A percentile compares a stretch with the other conserved stretches of the same genome.
These are phyloP conservation scores for Fusarium sambucinum DNA, from an alignment of 2,329 filamentous ascomycete species.

Conservation along the genomic window DNA sequence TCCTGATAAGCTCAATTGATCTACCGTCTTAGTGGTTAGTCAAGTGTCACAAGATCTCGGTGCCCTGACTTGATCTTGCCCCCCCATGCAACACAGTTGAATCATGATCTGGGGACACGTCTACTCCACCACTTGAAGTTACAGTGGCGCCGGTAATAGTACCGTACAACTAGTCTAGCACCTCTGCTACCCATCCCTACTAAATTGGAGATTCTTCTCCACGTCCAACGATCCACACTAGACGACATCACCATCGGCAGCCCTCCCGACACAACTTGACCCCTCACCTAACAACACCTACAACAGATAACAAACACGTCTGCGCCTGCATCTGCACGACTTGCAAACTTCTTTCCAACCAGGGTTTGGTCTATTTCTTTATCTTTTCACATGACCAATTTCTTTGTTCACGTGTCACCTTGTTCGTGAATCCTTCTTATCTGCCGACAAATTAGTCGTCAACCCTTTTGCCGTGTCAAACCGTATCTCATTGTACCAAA, in stretches of 20 bases:
- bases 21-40: neutral
- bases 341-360: conserved; percentile 29
- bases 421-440: neutral
- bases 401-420: neutral
- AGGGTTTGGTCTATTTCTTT: conserved; percentile 24
- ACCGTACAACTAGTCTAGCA: conserved; percentile 27
- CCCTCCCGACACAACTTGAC: conserved; percentile 12
- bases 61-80: neutral
- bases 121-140: neutral
- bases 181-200: neutral
- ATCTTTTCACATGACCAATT: conserved; percentile 4
- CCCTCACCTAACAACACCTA: neutral
- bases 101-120: neutral
- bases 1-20: neutral
- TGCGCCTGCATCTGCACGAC: conserved; percentile 33
- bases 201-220: conserved; percentile 7
- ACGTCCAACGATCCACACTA: neutral
- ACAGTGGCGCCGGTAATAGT: conserved; percentile 14
- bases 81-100: neutral
- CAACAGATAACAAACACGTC: conserved; percentile 22
- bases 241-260: conserved; percentile 21
- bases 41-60: neutral
- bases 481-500: neutral
- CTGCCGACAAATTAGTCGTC: neutral
- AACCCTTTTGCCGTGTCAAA: neutral